Evolutionary conservation across 2,329 filamentous ascomycete species (phyloP).

Genomic region (Pseudopyrenochaeta lycopersici): DNA sequence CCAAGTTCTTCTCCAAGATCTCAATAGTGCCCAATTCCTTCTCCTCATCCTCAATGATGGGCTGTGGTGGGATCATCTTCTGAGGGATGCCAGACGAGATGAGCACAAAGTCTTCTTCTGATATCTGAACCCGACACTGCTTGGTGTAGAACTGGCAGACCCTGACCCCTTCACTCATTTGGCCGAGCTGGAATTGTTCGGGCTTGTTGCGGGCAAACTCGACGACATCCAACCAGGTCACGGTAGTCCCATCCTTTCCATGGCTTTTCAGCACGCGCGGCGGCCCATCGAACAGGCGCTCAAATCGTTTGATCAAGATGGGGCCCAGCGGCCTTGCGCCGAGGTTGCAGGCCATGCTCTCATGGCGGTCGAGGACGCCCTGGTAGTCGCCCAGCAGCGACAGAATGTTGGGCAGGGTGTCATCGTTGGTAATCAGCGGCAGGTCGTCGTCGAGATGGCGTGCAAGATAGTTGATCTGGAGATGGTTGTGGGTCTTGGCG

Average conservation of each 20-base stretch:
- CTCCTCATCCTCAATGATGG: conserved; percentile 84
- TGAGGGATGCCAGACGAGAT: conserved; percentile 85
- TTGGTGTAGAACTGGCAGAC: conserved; percentile 85
- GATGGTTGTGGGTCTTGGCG: conserved; percentile 66
- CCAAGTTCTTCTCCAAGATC: conserved; percentile 81
- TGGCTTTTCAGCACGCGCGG: conserved; percentile 72
- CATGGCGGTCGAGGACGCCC: conserved; percentile 83
- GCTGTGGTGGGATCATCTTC: conserved; percentile 80
- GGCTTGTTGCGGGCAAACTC: conserved; percentile 84
- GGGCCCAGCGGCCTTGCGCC: conserved; percentile 84
- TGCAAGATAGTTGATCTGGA: conserved; percentile 74
- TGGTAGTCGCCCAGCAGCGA: conserved; percentile 81
- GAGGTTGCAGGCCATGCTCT: conserved; percentile 85
- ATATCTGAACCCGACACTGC: conserved; percentile 82
- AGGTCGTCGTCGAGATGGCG: conserved; percentile 69
- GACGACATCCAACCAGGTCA: conserved; percentile 87
- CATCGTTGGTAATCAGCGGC: conserved; percentile 69
- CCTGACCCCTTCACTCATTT: conserved; percentile 72
- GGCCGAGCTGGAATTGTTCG: conserved; percentile 76
- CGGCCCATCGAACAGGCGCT: conserved; percentile 83
- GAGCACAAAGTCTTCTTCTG: conserved; percentile 85
- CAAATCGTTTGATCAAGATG: conserved; percentile 84
- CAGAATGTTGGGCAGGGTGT: conserved; percentile 78
- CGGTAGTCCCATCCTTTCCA: conserved; percentile 66
- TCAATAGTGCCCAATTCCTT: conserved; percentile 85